Evolutionary conservation across 176 grass and related monocot genomes (phyloP).

Genomic region (Triticum urartu): DNA sequence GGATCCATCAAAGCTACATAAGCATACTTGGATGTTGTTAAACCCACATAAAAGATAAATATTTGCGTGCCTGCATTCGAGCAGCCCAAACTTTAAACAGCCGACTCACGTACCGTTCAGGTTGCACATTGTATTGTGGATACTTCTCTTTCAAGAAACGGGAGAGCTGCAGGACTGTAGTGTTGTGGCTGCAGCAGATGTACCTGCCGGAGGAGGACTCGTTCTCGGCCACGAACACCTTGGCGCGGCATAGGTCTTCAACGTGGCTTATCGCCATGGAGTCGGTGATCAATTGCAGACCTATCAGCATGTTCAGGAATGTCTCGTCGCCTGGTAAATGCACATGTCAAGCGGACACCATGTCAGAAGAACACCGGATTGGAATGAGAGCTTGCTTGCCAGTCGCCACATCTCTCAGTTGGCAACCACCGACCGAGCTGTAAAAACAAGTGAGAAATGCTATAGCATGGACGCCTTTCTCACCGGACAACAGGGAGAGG

Average conservation of each 20-base stretch:
- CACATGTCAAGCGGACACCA: no score
- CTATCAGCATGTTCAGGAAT: neutral
- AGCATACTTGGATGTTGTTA: neutral
- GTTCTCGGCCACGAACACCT: conserved; percentile 40
- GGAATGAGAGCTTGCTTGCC: neutral
- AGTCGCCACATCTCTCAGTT: neutral
- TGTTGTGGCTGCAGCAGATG: conserved; percentile 34
- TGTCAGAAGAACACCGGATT: neutral
- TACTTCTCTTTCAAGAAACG: conserved; percentile 14
- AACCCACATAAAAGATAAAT: neutral
- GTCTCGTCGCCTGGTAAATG: neutral
- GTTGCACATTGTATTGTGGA: conserved; percentile 13
- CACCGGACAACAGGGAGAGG: conserved; percentile 36
- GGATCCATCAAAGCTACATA: neutral
- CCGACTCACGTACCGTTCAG: neutral
- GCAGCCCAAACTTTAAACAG: no score
- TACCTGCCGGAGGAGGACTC: conserved; percentile 32
- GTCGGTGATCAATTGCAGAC: neutral
- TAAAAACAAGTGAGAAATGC: no score
- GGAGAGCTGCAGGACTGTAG: neutral
- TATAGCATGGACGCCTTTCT: neutral
- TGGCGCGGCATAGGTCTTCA: conserved; percentile 39
- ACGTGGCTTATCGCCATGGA: conserved; percentile 18
- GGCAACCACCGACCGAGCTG: neutral
- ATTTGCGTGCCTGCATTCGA: no score